phyloP scores from a whole-genome alignment of 2,329 filamentous ascomycete species.

The Exophiala sideris region DNA sequence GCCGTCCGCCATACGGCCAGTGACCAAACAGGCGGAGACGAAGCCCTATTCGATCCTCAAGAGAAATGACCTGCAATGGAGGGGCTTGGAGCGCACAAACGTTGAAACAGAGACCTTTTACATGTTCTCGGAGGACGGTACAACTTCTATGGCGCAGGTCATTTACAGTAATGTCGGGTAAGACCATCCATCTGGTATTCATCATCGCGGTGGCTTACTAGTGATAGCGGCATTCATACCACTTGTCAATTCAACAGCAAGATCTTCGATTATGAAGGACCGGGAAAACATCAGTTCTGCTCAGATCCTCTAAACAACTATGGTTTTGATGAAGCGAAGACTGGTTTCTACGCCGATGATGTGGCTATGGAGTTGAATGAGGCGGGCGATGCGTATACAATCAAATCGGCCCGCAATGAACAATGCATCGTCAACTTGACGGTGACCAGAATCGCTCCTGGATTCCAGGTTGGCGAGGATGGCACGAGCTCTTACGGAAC shows the following conservation, averaged over 20 bases:
- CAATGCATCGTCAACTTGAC: conserved; percentile 81
- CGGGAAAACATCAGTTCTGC: conserved; percentile 76
- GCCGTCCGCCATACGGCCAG: conserved; percentile 77
- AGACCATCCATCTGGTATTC: conserved; percentile 33
- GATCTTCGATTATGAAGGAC: conserved; percentile 73
- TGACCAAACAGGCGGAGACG: conserved; percentile 73
- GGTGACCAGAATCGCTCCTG: conserved; percentile 70
- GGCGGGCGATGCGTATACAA: conserved; percentile 75
- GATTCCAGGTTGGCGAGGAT: conserved; percentile 79
- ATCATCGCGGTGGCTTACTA: conserved; percentile 8
- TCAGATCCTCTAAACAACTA: conserved; percentile 74
- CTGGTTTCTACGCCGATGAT: conserved; percentile 80
- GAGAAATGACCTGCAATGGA: conserved; percentile 79
- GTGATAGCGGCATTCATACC: conserved; percentile 73
- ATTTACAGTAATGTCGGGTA: conserved; percentile 98
- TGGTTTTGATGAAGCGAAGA: conserved; percentile 79
- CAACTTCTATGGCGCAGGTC: conserved; percentile 76
- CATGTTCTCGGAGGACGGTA: conserved; percentile 73
- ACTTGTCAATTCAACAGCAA: conserved; percentile 95
- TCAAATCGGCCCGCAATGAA: conserved; percentile 86
- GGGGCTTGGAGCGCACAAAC: conserved; percentile 72
- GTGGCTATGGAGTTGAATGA: conserved; percentile 81
- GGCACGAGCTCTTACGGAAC: conserved; percentile 84
- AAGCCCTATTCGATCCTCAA: conserved; percentile 76
- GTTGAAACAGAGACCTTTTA: conserved; percentile 98